Base-by-base conservation (phyloP, 306 rosid genomes). In the Dalbergia cultrata region DNA sequence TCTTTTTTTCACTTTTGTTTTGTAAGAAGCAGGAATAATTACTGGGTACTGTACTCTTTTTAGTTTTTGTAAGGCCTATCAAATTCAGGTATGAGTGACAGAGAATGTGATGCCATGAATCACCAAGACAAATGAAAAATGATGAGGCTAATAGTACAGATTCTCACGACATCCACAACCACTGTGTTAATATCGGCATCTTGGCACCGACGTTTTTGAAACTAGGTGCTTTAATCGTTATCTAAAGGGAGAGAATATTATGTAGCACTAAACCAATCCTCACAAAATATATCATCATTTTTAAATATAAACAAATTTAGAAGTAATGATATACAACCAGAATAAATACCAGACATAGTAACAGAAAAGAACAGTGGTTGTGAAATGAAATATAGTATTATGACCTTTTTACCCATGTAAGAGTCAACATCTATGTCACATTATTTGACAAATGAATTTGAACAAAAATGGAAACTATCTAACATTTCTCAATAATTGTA, bases 141-240 rank as follows among this genome's bases (percentile, higher is more conserved):
- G 34, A 64, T 41, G 57, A 52, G 67, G 18, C 45, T 7, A 57
- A 1, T 7, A 52, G 13, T 35, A 45, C 8, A 39, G 37, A 41
- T 54, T 64, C 75, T 66, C 70, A 73, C 26, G 70, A 21, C 17
- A 54, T 17, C 69, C 50, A 64, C 74, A 37, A 14, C 67, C 45
- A 44, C 53, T 21, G 14, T 16, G 60, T 60, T 57, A 22, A 54
- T 5, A 31, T 26, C 11, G 61, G 76, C 76, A 26, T 33, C 62
- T 69, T 22, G 45, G 64, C 14, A 67, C 19, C 34, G 39, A 26
- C 43, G 31, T 9, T 50, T 67, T 22, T 49, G 58, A 34, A 43
- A 68, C 44, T 11, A 43, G n/a, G 57, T 56, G 75, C 43, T 34
- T 73, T 45, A 65, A 49, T 78, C 54, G 60, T 72, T 33, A 64